phyloP scores from a whole-genome alignment of 495 filamentous ascomycete genomes.

The Penicillium paradoxum region DNA sequence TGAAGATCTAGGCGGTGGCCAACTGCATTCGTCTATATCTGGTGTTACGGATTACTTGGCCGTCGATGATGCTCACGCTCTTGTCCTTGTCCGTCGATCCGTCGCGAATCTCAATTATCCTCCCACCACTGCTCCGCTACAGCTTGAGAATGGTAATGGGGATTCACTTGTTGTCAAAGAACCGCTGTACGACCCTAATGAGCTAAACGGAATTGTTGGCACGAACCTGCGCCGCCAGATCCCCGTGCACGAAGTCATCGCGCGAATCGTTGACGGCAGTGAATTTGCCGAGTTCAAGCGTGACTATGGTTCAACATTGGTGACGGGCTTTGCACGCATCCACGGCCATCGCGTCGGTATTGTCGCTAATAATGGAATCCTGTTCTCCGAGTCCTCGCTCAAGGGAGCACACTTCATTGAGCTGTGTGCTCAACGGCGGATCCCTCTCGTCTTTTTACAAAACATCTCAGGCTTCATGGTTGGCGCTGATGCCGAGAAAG shows the following conservation, averaged over 20 bases:
- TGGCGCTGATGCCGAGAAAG: conserved; percentile 83
- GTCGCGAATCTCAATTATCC: conserved; percentile 88
- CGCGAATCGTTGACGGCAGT: conserved; percentile 87
- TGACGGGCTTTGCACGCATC: conserved; percentile 89
- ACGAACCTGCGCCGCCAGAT: conserved; percentile 83
- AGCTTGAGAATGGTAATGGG: conserved; percentile 16
- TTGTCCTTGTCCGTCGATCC: conserved; percentile 79
- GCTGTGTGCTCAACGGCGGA: conserved; percentile 84
- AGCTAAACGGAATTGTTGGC: conserved; percentile 82
- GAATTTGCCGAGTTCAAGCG: conserved; percentile 93
- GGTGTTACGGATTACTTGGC: conserved; percentile 97
- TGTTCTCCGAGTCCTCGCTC: conserved; percentile 86
- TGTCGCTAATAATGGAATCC: conserved; percentile 92
- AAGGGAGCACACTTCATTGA: conserved; percentile 99
- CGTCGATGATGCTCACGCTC: conserved; percentile 87
- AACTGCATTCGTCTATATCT: conserved; percentile 80
- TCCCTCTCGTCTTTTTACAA: conserved; percentile 89
- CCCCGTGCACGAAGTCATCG: conserved; percentile 84
- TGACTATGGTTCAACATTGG: conserved; percentile 82
- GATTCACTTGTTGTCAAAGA: conserved; percentile 45
- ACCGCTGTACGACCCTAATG: conserved; percentile 75
- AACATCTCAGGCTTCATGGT: conserved; percentile 99
- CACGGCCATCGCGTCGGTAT: conserved; percentile 91
- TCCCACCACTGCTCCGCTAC: conserved; percentile 24
- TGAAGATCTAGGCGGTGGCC: conserved; percentile 91